These are phyloP conservation scores for Solanum sejunctum DNA, from an alignment of 257 asterid species.

Conservation along the genomic window DNA sequence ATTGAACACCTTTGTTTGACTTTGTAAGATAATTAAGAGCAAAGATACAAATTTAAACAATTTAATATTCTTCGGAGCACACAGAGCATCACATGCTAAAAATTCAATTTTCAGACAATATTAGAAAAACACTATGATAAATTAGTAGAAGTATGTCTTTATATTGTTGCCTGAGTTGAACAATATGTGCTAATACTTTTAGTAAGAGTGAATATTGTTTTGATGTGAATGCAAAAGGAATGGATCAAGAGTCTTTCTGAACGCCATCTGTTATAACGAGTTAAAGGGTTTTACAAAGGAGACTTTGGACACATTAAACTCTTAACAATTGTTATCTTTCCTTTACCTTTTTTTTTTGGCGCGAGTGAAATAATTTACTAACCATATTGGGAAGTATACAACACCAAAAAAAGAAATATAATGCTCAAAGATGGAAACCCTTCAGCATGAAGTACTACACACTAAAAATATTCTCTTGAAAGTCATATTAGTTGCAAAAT, in stretches of 20 bases:
- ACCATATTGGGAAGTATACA: neutral
- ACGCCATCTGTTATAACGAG: neutral
- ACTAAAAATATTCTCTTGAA: neutral
- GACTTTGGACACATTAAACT: neutral
- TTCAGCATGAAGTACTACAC: neutral
- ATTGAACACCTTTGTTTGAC: neutral
- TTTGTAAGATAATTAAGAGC: neutral
- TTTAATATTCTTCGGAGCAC: neutral
- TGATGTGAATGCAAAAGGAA: neutral
- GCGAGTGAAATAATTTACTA: neutral
- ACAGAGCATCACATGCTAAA: neutral
- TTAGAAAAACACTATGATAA: neutral
- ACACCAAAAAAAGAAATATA: neutral
- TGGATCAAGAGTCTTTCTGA: neutral
- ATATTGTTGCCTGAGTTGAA: neutral
- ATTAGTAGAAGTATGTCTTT: neutral
- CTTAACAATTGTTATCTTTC: neutral
- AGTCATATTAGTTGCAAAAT: neutral
- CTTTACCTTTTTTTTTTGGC: neutral
- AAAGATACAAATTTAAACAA: neutral
- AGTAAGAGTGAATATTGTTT: neutral
- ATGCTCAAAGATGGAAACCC: neutral
- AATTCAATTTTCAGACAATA: neutral
- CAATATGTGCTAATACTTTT: neutral
- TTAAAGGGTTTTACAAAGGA: neutral